Conservation (phyloP, 495 filamentous ascomycete genomes). For the Hyphodiscus hymeniophilus region DNA sequence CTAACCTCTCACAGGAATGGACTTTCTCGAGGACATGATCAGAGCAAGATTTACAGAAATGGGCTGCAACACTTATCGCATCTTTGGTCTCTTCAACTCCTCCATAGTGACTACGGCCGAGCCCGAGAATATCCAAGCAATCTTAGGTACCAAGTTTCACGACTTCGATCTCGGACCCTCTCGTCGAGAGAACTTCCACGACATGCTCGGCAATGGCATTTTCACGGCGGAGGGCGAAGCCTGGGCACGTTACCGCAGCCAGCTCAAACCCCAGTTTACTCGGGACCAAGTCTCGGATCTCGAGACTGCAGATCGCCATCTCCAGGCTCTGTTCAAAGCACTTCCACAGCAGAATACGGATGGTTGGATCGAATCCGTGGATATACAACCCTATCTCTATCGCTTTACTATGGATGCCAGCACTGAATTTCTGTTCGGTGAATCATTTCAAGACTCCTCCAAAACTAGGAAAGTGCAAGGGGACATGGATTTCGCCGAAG, state of each 20-base stretch:
- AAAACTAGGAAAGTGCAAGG: slow-evolving; percentile 5
- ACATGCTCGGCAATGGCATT: slow-evolving; percentile 36
- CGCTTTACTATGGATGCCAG: slow-evolving; percentile 60
- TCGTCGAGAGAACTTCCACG: slow-evolving; percentile 18
- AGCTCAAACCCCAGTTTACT: slow-evolving; percentile 35
- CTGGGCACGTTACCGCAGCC: slow-evolving; percentile 28
- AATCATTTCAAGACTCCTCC: slow-evolving; percentile 17
- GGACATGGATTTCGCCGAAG: slow-evolving; percentile 26
- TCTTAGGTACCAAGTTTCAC: slow-evolving; percentile 29
- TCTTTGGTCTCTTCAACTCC: slow-evolving; percentile 2
- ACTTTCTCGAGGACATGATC: slow-evolving; percentile 17
- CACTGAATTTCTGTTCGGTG: slow-evolving; percentile 61
- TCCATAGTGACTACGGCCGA: slow-evolving; percentile 8
- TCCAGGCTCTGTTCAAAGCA: slow-evolving; percentile 31
- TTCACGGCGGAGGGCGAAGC: slow-evolving; percentile 35
- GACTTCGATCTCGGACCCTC: slow-evolving; percentile 26
- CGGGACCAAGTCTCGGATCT: slow-evolving; percentile 38
- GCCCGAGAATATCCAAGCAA: slow-evolving; percentile 30
- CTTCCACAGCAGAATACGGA: slow-evolving; percentile 25
- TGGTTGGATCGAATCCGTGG: slow-evolving; percentile 25
- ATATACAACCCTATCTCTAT: slow-evolving; percentile 53
- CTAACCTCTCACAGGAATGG: slow-evolving; percentile 8
- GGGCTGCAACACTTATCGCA: slow-evolving; percentile 4
- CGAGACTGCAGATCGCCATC: slow-evolving; percentile 40
- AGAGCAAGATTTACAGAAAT: slow-evolving; percentile 1